Percentiles rank a stretch among this genome's conserved stretches.
Evolutionary conservation across 2,329 filamentous ascomycete species (phyloP).

Genomic region (Phaeosphaeriaceae sp.): DNA sequence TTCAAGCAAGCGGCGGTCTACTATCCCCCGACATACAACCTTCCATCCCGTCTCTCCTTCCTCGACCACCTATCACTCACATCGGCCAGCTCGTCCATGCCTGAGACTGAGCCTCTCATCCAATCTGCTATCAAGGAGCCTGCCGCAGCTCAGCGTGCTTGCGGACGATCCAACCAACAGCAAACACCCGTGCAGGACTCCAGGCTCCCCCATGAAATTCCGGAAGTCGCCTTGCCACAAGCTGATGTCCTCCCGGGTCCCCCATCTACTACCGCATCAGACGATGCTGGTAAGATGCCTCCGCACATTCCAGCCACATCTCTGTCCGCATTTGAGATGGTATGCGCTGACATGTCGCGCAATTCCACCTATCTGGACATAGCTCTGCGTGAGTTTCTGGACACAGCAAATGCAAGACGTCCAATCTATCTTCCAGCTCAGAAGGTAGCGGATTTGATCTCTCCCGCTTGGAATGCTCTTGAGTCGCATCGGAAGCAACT

Average conservation of each 20-base stretch:
- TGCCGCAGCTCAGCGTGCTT: neutral
- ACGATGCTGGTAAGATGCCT: too few relatives aligned
- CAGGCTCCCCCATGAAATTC: neutral
- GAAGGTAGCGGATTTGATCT: too few relatives aligned
- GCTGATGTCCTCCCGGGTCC: neutral
- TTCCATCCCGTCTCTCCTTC: neutral
- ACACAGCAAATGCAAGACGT: too few relatives aligned
- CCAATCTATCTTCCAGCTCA: too few relatives aligned
- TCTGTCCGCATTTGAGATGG: neutral
- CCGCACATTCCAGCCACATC: too few relatives aligned
- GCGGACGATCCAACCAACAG: neutral
- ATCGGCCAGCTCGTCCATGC: neutral
- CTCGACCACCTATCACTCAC: neutral
- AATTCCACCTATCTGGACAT: too few relatives aligned
- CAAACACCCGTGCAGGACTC: neutral
- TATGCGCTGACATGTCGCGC: too few relatives aligned
- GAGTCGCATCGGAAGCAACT: neutral
- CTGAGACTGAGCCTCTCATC: neutral
- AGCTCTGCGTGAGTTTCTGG: too few relatives aligned
- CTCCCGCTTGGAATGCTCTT: too few relatives aligned
- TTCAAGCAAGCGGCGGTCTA: neutral
- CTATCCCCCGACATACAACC: neutral
- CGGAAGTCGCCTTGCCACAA: neutral
- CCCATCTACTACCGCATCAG: neutral
- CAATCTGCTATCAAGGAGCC: neutral